These are phyloP conservation scores for Verticillium nonalfalfae DNA, from an alignment of 2,329 filamentous ascomycete species.

Conservation along the genomic window DNA sequence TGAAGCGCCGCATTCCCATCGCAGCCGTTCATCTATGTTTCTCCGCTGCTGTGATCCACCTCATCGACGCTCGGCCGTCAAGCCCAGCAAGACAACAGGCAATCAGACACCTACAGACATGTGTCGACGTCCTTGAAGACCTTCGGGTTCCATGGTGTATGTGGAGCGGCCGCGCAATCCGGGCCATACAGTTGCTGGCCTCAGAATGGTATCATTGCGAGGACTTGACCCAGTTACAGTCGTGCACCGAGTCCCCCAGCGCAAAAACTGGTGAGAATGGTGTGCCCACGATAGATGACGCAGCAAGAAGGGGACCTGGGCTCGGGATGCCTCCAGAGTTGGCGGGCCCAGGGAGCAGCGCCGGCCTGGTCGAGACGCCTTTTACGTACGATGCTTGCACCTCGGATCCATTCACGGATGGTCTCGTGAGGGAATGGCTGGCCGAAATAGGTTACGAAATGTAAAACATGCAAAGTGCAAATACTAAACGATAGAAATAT, in stretches of 20 bases:
- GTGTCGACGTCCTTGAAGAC: conserved; percentile 10
- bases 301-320: too few relatives aligned
- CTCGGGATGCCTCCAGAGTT: too few relatives aligned
- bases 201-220: conserved; percentile 12
- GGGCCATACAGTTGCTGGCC: conserved; percentile 8
- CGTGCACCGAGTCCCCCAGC: background rate
- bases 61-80: conserved; percentile 12
- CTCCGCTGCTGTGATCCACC: conserved; percentile 11
- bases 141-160: conserved; percentile 9
- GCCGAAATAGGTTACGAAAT: too few relatives aligned
- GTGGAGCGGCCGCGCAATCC: conserved; percentile 10
- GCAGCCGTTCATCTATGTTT: conserved; percentile 14
- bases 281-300: background rate
- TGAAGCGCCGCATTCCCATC: conserved; percentile 12
- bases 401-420: too few relatives aligned
- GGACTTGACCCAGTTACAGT: conserved; percentile 6
- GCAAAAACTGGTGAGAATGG: too few relatives aligned
- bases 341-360: too few relatives aligned
- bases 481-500: too few relatives aligned
- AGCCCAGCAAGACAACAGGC: conserved; percentile 7
- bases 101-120: conserved; percentile 7
- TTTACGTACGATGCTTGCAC: too few relatives aligned
- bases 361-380: too few relatives aligned
- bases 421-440: too few relatives aligned
- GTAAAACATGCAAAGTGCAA: too few relatives aligned